These are phyloP conservation scores for Candida sithepensis DNA, from an alignment of 805 yeast genomes.

Conservation along the genomic window DNA sequence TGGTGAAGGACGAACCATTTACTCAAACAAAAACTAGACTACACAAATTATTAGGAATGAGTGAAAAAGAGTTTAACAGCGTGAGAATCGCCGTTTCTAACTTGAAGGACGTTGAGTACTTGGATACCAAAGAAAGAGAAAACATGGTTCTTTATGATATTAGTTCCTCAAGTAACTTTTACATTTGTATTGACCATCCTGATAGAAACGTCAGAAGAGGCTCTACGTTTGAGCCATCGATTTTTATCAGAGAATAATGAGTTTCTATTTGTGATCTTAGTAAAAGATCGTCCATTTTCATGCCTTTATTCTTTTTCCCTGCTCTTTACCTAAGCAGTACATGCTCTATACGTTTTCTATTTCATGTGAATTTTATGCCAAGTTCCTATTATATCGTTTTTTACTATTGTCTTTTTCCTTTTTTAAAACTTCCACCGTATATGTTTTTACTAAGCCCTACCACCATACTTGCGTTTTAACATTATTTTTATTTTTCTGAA, in stretches of 20 bases:
- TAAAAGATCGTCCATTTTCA: too few relatives aligned
- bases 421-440: not conserved
- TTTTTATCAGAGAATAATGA: slow-evolving; percentile 45
- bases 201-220: slow-evolving; percentile 66
- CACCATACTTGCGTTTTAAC: not conserved
- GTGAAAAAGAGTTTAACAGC: slow-evolving; percentile 76
- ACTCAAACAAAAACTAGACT: slow-evolving; percentile 62
- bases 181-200: slow-evolving; percentile 81
- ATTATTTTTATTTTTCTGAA: not conserved
- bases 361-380: not conserved
- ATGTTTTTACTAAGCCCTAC: not conserved
- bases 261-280: not conserved
- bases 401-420: not conserved
- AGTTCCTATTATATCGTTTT: not conserved
- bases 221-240: slow-evolving; percentile 52
- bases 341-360: not conserved
- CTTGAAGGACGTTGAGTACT: slow-evolving; percentile 31
- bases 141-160: slow-evolving; percentile 54
- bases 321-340: not conserved
- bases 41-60: slow-evolving; percentile 67
- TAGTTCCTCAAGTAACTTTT: slow-evolving; percentile 27
- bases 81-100: slow-evolving; percentile 61
- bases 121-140: slow-evolving; percentile 50
- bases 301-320: not conserved
- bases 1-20: slow-evolving; percentile 64